phyloP scores from a whole-genome alignment of 768 basidiomycete genomes.

The Mycena metata region DNA sequence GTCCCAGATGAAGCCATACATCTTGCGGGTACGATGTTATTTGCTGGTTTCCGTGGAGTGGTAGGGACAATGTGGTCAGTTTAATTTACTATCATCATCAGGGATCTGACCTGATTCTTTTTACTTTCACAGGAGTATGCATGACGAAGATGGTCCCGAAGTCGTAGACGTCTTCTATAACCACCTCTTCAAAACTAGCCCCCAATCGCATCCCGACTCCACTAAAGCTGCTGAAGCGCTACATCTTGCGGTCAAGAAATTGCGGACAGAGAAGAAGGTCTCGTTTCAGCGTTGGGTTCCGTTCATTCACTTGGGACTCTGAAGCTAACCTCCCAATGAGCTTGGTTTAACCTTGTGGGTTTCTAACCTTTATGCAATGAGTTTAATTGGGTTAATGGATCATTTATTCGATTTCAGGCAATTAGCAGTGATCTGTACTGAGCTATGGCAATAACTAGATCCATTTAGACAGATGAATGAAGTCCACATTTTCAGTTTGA shows the following conservation, averaged over 20 bases:
- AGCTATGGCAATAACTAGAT: slow-evolving; percentile 16
- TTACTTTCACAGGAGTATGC: slow-evolving; percentile 13
- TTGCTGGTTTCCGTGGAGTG: slow-evolving; percentile 18
- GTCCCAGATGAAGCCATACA: slow-evolving; percentile 26
- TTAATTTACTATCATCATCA: slow-evolving; percentile 13
- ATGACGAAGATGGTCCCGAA: slow-evolving; percentile 19
- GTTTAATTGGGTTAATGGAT: slow-evolving; percentile 19
- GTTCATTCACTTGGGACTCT: slow-evolving; percentile 22
- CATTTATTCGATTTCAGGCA: slow-evolving; percentile 16
- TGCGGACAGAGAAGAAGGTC: slow-evolving; percentile 25
- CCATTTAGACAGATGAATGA: slow-evolving; percentile 22
- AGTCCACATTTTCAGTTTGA: slow-evolving; percentile 11
- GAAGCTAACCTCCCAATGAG: slow-evolving; percentile 12
- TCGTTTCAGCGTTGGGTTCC: slow-evolving; percentile 28
- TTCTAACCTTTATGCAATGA: slow-evolving; percentile 15
- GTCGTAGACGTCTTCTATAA: slow-evolving; percentile 17
- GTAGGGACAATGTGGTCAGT: slow-evolving; percentile 25
- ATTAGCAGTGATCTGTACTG: slow-evolving; percentile 16
- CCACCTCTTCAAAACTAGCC: slow-evolving; percentile 12
- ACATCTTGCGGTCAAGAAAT: slow-evolving; percentile 18
- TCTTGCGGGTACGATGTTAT: slow-evolving; percentile 19
- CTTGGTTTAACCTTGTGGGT: slow-evolving; percentile 21
- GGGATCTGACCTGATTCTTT: slow-evolving; percentile 14
- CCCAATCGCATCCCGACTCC: slow-evolving; percentile 11
- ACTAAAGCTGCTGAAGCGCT: slow-evolving; percentile 16